Conservation (phyloP, 805 yeast species). For the Saccharomyces jurei region DNA sequence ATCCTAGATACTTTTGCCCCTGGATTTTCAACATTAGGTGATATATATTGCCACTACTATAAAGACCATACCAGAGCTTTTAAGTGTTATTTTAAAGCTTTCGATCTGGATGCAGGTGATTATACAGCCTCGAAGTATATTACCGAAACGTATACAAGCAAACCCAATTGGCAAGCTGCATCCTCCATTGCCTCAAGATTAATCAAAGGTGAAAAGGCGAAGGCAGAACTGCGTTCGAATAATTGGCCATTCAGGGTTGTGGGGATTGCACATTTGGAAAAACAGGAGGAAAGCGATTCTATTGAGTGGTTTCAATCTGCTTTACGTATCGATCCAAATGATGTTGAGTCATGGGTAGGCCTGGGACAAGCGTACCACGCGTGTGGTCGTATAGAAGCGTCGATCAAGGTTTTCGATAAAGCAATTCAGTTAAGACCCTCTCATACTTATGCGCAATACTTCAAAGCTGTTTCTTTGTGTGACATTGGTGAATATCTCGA, state of each 20-base stretch:
- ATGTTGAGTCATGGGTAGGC: conserved; percentile 83
- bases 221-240: conserved; percentile 37
- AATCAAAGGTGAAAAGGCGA: conserved; percentile 54
- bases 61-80: conserved; percentile 61
- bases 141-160: conserved; percentile 58
- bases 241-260: conserved; percentile 88
- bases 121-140: conserved; percentile 64
- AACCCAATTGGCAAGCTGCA: conserved; percentile 78
- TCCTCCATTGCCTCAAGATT: conserved; percentile 63
- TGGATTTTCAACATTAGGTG: conserved; percentile 74
- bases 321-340: conserved; percentile 56
- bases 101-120: conserved; percentile 77
- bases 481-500: conserved; percentile 58
- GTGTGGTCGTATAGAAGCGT: conserved; percentile 82
- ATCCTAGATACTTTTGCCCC: conserved; percentile 61
- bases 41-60: conserved; percentile 52
- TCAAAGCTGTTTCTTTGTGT: conserved; percentile 58
- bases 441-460: conserved; percentile 56
- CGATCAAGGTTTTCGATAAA: conserved; percentile 68
- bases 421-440: conserved; percentile 47
- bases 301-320: conserved; percentile 86
- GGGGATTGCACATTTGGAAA: conserved; percentile 69
- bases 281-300: conserved; percentile 66
- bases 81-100: conserved; percentile 82
- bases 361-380: conserved; percentile 91